Evolutionary conservation across 164 flowering plant species (phyloP).

Genomic region (Chimonanthus salicifolius): DNA sequence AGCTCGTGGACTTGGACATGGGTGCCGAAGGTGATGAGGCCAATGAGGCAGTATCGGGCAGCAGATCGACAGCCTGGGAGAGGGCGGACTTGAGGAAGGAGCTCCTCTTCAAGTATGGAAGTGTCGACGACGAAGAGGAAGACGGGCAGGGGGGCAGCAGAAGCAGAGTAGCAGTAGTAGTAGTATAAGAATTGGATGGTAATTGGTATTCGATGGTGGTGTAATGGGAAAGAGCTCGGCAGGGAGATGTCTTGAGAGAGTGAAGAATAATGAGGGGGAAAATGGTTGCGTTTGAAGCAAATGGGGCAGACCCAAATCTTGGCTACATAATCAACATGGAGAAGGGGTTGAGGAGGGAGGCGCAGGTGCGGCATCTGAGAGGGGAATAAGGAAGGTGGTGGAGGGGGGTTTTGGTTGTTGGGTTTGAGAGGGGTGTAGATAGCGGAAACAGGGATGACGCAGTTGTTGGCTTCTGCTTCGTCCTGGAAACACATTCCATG

Average conservation of each 20-base stretch:
- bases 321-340: slow-evolving; percentile 65
- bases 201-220: slow-evolving; percentile 55
- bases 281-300: slow-evolving; percentile 79
- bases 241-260: slow-evolving; percentile 70
- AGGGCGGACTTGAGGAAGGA: slow-evolving; percentile 65
- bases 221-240: slow-evolving; percentile 80
- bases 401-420: slow-evolving; percentile 30
- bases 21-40: slow-evolving; percentile 83
- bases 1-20: slow-evolving; percentile 83
- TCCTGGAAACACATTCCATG: slow-evolving; percentile 92
- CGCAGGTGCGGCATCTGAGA: slow-evolving; percentile 79
- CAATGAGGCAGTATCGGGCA: slow-evolving; percentile 82
- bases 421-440: slow-evolving; percentile 78
- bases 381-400: slow-evolving; percentile 72
- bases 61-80: slow-evolving; percentile 60
- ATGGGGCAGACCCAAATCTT: slow-evolving; percentile 97
- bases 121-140: slow-evolving; percentile 74
- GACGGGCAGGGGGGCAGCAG: slow-evolving; percentile 35
- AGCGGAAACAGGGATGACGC: slow-evolving; percentile 73
- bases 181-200: slow-evolving; percentile 7
- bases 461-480: slow-evolving; percentile 58
- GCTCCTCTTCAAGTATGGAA: slow-evolving; percentile 85
- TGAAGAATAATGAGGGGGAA: slow-evolving; percentile 65
- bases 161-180: neutral
- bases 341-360: slow-evolving; percentile 87